Base-by-base conservation (phyloP, 371 early-diverging fungal species). In the Actinomortierella wolfii region DNA sequence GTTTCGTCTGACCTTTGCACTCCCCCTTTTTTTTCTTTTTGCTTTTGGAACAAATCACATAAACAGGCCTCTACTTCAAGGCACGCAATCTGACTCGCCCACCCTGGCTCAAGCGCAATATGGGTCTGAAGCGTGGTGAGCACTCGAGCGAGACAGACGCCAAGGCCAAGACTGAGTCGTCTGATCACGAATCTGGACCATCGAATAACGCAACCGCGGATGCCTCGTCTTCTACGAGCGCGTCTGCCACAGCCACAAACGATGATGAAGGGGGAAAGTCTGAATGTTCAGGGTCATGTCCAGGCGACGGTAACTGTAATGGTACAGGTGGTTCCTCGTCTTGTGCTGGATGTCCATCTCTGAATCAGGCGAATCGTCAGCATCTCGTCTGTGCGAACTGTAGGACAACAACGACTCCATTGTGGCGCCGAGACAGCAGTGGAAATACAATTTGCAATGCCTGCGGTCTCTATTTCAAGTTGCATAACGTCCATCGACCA, bases 381-480 rank as follows among this genome's bases (percentile, higher is more conserved):
- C 65, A 79, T 17, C 55, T 85, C 25, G 78, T 85, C 17, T 95
- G 96, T 73, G 84, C 86, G 28, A 94, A 94, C 67, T 94, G 95
- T 65, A 70, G 83, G 7, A 91, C 93, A 1, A 89, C 88, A 3
- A 87, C 86, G 1, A 96, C 96, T 1, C 96, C 97, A 0, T 78
- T 95, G 20, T 98, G 99, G 94, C 79, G 98, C 21, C 78, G 94
- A 57, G 90, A 91, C 56, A 87, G 85, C 48, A 78, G 82, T 14
- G 92, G 92, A 28, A 87, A 90, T 49, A 83, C 85, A 20, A 84
- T 94, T 26, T 94, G 94, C 69, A 94, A 95, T 74, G 94, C 93
- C 0, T 94, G 95, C 67, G 94, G 95, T 18, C 79, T 95, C 7
- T 95, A 93, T 69, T 89, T 86, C 70, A 91, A 91, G 68, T 75